Conservation (phyloP, 768 basidiomycete species). For the Suillus plorans region DNA sequence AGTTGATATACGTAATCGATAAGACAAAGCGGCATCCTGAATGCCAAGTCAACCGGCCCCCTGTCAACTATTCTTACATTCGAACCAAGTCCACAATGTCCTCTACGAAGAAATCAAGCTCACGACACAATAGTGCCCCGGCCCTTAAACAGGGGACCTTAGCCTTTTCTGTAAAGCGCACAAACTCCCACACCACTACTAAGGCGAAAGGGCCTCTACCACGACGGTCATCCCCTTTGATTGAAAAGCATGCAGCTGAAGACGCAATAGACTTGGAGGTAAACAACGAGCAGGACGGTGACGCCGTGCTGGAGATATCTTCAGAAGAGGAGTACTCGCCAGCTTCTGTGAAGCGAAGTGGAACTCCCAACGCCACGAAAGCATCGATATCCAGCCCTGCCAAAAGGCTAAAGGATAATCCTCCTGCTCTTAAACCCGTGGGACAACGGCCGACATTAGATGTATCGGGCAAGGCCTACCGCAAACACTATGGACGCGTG, state of each 20-base stretch:
- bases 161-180: slow-evolving; percentile 47
- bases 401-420: slow-evolving; percentile 11
- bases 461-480: slow-evolving; percentile 52
- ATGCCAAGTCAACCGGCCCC: background rate
- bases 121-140: slow-evolving; percentile 4
- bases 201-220: slow-evolving; percentile 18
- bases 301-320: slow-evolving; percentile 14
- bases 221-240: background rate
- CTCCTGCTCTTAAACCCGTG: background rate
- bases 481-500: slow-evolving; percentile 46
- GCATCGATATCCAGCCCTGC: slow-evolving; percentile 4
- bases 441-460: slow-evolving; percentile 30
- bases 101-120: background rate
- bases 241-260: slow-evolving; percentile 9
- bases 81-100: background rate
- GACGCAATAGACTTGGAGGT: background rate
- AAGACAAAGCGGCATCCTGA: background rate
- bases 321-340: slow-evolving; percentile 20
- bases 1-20: fast-evolving
- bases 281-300: background rate
- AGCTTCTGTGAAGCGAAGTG: slow-evolving; percentile 1
- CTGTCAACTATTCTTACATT: background rate
- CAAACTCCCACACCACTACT: slow-evolving; percentile 24
- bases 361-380: slow-evolving; percentile 27
- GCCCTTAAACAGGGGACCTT: slow-evolving; percentile 46